phyloP scores from a whole-genome alignment of 352 stramenopile species.

The Globisporangium spiculum region DNA sequence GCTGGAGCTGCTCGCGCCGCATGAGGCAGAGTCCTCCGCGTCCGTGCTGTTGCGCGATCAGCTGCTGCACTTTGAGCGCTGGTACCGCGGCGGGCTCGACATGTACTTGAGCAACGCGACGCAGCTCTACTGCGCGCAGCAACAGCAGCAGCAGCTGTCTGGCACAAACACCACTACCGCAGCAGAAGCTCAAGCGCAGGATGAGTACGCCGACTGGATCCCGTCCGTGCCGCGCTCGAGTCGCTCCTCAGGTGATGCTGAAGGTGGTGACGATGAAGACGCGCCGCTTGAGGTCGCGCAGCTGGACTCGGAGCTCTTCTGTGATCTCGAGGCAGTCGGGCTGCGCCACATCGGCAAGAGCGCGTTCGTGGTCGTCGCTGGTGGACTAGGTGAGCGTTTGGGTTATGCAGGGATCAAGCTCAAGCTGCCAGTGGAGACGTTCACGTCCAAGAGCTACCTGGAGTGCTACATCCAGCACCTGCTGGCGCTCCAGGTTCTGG shows the following conservation, averaged over 20 bases:
- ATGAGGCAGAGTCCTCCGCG: slow-evolving; percentile 5
- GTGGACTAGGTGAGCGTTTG: slow-evolving; percentile 95
- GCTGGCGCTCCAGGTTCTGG: slow-evolving; percentile 81
- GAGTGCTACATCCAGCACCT: slow-evolving; percentile 94
- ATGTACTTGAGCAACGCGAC: slow-evolving; percentile 51
- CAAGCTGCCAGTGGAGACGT: slow-evolving; percentile 92
- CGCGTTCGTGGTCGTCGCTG: slow-evolving; percentile 96
- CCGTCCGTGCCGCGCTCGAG: slow-evolving; percentile 43
- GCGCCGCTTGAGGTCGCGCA: slow-evolving; percentile 23
- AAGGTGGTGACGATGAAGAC: slow-evolving; percentile 2
- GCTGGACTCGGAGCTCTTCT: slow-evolving; percentile 36
- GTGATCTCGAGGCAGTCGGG: slow-evolving; percentile 47
- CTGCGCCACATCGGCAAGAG: slow-evolving; percentile 67
- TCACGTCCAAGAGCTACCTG: slow-evolving; percentile 90
- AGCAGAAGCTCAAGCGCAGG: neutral
- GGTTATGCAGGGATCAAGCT: slow-evolving; percentile 98
- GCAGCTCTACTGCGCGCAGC: slow-evolving; percentile 35
- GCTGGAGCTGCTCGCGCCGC: slow-evolving; percentile 24
- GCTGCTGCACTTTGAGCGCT: slow-evolving; percentile 56
- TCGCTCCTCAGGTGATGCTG: neutral
- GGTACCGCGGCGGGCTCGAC: slow-evolving; percentile 64
- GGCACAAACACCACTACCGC: neutral
- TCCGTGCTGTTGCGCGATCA: slow-evolving; percentile 30
- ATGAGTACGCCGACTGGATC: slow-evolving; percentile 39
- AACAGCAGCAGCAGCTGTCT: neutral